Conservation (phyloP, 2,329 filamentous ascomycete species). For the Paraphoma sp. region DNA sequence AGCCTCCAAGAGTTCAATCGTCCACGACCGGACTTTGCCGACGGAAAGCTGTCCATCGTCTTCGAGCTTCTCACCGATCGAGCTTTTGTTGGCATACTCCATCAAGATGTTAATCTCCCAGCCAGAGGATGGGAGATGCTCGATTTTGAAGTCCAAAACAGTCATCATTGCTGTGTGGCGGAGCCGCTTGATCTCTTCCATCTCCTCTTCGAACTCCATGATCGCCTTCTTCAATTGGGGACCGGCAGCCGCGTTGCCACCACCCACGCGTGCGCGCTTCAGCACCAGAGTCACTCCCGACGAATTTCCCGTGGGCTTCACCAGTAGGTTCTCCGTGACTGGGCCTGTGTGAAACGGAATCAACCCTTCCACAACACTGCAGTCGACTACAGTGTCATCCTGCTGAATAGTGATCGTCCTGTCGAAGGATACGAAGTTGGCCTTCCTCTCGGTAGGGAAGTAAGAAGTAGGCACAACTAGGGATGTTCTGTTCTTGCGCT, state of each 20-base stretch:
- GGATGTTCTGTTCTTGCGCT: slow-evolving; percentile 60
- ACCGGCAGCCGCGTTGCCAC: slow-evolving; percentile 66
- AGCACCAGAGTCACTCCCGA: slow-evolving; percentile 66
- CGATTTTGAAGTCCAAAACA: slow-evolving; percentile 82
- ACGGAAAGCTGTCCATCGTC: slow-evolving; percentile 76
- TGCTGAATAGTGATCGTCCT: slow-evolving; percentile 70
- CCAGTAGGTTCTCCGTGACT: slow-evolving; percentile 73
- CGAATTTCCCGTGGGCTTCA: slow-evolving; percentile 68
- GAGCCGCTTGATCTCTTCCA: slow-evolving; percentile 77
- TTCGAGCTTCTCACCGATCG: slow-evolving; percentile 81
- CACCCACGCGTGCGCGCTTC: slow-evolving; percentile 52
- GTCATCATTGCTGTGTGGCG: slow-evolving; percentile 79
- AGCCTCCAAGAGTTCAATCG: slow-evolving; percentile 88
- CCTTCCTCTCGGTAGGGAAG: slow-evolving; percentile 47
- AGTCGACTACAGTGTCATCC: slow-evolving; percentile 66
- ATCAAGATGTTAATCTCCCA: slow-evolving; percentile 81
- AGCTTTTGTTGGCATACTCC: slow-evolving; percentile 81
- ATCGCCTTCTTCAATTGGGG: slow-evolving; percentile 77
- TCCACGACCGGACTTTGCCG: slow-evolving; percentile 83
- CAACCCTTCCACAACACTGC: slow-evolving; percentile 73
- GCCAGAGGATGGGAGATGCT: slow-evolving; percentile 52
- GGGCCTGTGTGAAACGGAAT: slow-evolving; percentile 70
- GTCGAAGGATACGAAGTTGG: slow-evolving; percentile 66
- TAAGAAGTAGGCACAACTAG: slow-evolving; percentile 41
- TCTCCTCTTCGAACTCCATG: slow-evolving; percentile 74